Base-by-base conservation (phyloP, 1,284 basidiomycete genomes). In the Austroboletus niveus region DNA sequence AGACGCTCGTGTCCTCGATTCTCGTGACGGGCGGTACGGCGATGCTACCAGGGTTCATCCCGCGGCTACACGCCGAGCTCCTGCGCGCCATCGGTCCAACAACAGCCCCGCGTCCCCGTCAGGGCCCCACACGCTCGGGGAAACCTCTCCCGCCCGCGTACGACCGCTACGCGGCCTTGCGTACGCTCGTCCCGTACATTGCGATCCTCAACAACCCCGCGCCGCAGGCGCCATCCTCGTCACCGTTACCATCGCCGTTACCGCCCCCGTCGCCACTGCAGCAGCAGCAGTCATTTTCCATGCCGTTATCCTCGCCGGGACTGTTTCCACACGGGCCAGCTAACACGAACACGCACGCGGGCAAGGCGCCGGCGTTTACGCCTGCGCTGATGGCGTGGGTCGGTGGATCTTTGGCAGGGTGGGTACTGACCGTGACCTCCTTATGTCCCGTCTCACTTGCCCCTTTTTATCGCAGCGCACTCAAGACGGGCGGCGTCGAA, bases 31-130 rank as follows among this genome's bases (percentile, higher is more conserved):
- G 96, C 5, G 96, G 97, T 4, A 94, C 92, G 1, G 78, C 90
- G 2, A 93, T 93, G 84, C 72, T 99, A 2, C 93, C 95, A 1
- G 93, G 93, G 0, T 94, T 98, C 69, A 89, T 96, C 40, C 84
- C 88, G 8, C 85, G 96, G 4, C 77, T 98, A 20, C 86, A 92
- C 31, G 69, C 76, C 5, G 88, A 95, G 61, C 76, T 98, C 29
- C 65, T 89, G 1, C 77, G 78, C 2, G 78, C 80, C 5, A 74
- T 94, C 31, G 74, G 76, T 1, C 74, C 79, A 1, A 45, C 64
- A 1, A 20, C 38, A 20, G 52, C 55, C n/a, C 54, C 64, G 1
- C 57, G 65, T 8, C 58, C 70, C 20, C 64, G 69, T 29, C 70
- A 72, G 12, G 53, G 49, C 5, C 65, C 71, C 8, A 69, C 66